Base-by-base conservation (phyloP, 495 filamentous ascomycete species). In the Hypoxylon intermedium region DNA sequence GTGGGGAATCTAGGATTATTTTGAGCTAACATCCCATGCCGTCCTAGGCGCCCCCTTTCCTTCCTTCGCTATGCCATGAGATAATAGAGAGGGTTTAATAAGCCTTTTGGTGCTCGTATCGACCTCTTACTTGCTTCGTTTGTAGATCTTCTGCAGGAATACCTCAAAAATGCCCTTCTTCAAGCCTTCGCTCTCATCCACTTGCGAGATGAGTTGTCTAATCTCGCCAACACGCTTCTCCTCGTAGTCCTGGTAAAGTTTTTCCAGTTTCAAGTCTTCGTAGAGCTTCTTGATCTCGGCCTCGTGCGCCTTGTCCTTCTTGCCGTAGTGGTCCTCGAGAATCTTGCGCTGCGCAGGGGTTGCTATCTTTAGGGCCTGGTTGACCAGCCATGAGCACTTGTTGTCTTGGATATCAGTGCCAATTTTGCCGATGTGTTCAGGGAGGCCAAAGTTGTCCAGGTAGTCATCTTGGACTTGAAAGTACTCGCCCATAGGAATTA, bases 391-490 rank as follows among this genome's bases (percentile, higher is more conserved):
- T 5, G 89, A 93, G 82, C 94, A 98, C 82, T 98, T 98, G 84
- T 98, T 98, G 75, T 98, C 94, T 79, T 91, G 84, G 71, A 98
- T 98, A 70, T 98, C 94, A 57, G 95, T 98, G 49, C 94, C 94
- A 62, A 98, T 95, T 85, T 98, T 98, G 69, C 94, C 94, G 68
- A 98, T 94, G 66, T 85, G 80, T 61, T 89, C 85, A 19, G 94
- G 92, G 66, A 92, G 87, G 59, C 94, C 95, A 64, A 92, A 98
- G 75, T 91, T 93, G 80, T 98, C 95, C 36, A 98, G 89, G 80
- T 93, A 98, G 82, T 98, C 95, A 70, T 98, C 94, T 76, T 98
- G 94, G 63, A 96, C 84, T 75, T 98, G 94, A 85, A 98, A 98
- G 81, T 98, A 98, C 77, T 97, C 92, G 63, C 94, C 94, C 70